Conservation (phyloP, 176 grass and related monocot species). For the Juncus effusus region DNA sequence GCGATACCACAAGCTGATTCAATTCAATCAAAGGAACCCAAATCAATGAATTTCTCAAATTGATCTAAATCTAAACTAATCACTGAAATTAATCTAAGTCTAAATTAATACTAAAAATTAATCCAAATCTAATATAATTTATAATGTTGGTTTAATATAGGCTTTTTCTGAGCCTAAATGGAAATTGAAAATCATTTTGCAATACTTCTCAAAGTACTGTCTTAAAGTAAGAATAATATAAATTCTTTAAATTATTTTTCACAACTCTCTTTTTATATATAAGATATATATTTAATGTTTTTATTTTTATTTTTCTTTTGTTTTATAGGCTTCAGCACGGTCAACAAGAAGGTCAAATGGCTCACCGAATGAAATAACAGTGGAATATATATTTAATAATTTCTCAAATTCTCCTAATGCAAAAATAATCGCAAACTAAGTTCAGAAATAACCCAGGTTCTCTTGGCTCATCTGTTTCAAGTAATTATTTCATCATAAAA, state of each 20-base stretch:
- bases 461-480: slow-evolving; percentile 83
- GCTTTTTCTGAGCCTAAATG: slow-evolving; percentile 66
- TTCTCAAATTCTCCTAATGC: slow-evolving; percentile 47
- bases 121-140: no score
- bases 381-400: slow-evolving; percentile 47
- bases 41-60: no score
- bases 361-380: slow-evolving; percentile 47
- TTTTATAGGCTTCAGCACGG: slow-evolving; percentile 43
- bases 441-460: slow-evolving; percentile 53
- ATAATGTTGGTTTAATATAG: slow-evolving; percentile 36
- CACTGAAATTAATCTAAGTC: no score
- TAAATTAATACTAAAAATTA: no score
- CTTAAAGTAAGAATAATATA: no score
- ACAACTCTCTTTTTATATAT: no score
- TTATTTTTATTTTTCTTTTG: no score
- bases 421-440: slow-evolving; percentile 58
- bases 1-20: no score
- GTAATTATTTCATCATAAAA: slow-evolving; percentile 33
- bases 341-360: slow-evolving; percentile 63
- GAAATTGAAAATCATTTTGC: slow-evolving; percentile 82
- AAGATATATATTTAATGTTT: slow-evolving; percentile 22
- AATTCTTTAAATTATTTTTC: no score
- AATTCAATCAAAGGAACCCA: no score
- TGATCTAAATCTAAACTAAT: no score
- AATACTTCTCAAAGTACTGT: slow-evolving; percentile 82